phyloP scores from a whole-genome alignment of 805 yeast species.

The Saccharomyces kudriavzevii region DNA sequence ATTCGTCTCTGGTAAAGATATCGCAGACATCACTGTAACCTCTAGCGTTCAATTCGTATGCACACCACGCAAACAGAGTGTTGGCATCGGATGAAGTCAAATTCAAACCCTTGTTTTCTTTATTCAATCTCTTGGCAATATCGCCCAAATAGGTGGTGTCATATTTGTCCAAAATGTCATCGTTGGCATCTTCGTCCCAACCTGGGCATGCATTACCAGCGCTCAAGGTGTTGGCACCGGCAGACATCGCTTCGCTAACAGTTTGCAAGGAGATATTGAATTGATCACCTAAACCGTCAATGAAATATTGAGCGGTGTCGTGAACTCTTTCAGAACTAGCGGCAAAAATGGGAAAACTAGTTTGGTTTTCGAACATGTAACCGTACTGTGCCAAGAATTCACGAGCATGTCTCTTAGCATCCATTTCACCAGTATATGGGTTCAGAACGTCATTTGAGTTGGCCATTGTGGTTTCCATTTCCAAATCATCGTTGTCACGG shows the following conservation, averaged over 20 bases:
- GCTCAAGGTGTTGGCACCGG: constrained; percentile 46
- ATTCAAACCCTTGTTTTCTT: constrained; percentile 46
- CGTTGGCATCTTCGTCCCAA: constrained; percentile 24
- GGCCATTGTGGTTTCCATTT: constrained; percentile 32
- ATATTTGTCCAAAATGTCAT: constrained; percentile 13
- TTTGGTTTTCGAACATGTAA: constrained; percentile 32
- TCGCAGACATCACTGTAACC: constrained; percentile 64
- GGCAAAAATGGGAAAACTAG: constrained; percentile 39
- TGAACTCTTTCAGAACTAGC: constrained; percentile 42
- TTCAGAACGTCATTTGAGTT: constrained; percentile 18
- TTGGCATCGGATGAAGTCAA: constrained; percentile 46
- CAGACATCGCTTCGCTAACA: constrained; percentile 34
- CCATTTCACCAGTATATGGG: constrained; percentile 41
- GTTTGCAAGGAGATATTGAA: constrained; percentile 29
- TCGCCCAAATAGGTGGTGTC: constrained; percentile 35
- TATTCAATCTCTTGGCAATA: constrained; percentile 52
- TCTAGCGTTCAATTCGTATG: constrained; percentile 62
- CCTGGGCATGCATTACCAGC: constrained; percentile 38
- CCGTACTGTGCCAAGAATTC: constrained; percentile 38
- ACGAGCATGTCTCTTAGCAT: constrained; percentile 39
- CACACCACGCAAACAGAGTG: constrained; percentile 55
- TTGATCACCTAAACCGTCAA: constrained; percentile 30
- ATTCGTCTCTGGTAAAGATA: constrained; percentile 61
- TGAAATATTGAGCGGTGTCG: constrained; percentile 43
- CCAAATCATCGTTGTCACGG: constrained; percentile 33